Percentiles rank a stretch among this genome's conserved stretches.
phyloP scores from a whole-genome alignment of 805 yeast species.

The Candida boidinii region DNA sequence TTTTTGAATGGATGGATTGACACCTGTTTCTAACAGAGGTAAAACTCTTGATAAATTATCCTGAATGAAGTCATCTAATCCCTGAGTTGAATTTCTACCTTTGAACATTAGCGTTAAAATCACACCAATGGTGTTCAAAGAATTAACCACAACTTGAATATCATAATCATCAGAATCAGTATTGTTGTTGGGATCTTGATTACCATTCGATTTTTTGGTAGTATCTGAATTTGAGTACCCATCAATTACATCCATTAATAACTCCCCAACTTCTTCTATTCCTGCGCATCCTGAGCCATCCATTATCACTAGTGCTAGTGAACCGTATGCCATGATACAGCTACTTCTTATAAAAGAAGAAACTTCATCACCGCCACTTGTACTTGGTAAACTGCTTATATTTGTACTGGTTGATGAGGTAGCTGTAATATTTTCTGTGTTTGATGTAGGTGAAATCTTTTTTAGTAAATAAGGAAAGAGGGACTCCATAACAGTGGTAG shows the following conservation, averaged over 20 bases:
- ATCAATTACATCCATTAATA: slow-evolving; percentile 37
- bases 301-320: slow-evolving; percentile 32
- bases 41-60: slow-evolving; percentile 32
- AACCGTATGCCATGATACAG: slow-evolving; percentile 17
- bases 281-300: slow-evolving; percentile 44
- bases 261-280: slow-evolving; percentile 33
- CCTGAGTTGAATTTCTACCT: slow-evolving; percentile 25
- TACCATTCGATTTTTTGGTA: slow-evolving; percentile 23
- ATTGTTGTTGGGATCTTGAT: slow-evolving; percentile 24
- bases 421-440: too few species aligned
- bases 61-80: slow-evolving; percentile 31
- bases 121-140: slow-evolving; percentile 38
- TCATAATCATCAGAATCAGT: slow-evolving; percentile 25
- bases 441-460: slow-evolving; percentile 7
- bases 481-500: slow-evolving; percentile 22
- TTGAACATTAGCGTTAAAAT: slow-evolving; percentile 34
- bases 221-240: slow-evolving; percentile 21
- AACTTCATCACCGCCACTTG: background rate
- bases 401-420: background rate
- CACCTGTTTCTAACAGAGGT: slow-evolving; percentile 32
- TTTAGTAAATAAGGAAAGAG: slow-evolving; percentile 20
- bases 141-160: slow-evolving; percentile 35
- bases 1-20: slow-evolving; percentile 30
- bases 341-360: too few species aligned
- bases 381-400: background rate